These are phyloP conservation scores for Pythium brachiatum DNA, from an alignment of 352 stramenopile genomes.

Conservation along the genomic window DNA sequence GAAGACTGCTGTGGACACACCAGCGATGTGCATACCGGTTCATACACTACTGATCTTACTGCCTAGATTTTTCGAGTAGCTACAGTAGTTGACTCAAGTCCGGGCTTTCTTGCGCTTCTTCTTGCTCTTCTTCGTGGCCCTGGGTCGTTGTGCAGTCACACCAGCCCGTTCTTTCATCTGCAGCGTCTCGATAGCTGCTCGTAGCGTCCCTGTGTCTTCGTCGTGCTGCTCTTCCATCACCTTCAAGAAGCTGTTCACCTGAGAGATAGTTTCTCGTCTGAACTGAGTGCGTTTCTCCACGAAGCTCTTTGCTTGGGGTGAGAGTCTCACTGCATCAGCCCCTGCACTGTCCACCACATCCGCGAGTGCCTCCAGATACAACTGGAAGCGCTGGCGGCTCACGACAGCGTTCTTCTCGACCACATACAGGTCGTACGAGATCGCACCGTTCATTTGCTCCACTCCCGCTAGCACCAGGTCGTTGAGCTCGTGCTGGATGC, in stretches of 20 bases:
- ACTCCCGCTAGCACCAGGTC: slow-evolving; percentile 27
- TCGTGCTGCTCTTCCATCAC: slow-evolving; percentile 1
- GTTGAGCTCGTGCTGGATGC: slow-evolving; percentile 20
- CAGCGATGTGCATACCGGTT: background rate
- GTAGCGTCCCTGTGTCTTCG: background rate
- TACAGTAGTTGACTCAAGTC: background rate
- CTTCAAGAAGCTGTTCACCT: slow-evolving; percentile 1
- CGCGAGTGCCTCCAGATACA: slow-evolving; percentile 16
- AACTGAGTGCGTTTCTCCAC: background rate
- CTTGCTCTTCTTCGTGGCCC: slow-evolving; percentile 10
- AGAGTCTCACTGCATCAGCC: background rate
- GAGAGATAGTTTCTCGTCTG: background rate
- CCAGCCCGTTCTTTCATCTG: background rate
- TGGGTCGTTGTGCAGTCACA: background rate
- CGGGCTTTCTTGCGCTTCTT: slow-evolving; percentile 14
- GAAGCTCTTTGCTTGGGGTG: no score
- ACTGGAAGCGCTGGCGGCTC: slow-evolving; percentile 41
- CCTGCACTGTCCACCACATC: slow-evolving; percentile 13
- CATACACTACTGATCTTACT: background rate
- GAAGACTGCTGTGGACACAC: background rate
- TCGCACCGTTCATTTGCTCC: slow-evolving; percentile 12
- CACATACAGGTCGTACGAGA: slow-evolving; percentile 53
- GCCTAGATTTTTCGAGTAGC: slow-evolving; percentile 5
- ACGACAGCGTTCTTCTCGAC: slow-evolving; percentile 51
- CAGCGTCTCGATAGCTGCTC: slow-evolving; percentile 1